Evolutionary conservation across 164 flowering plant genomes (phyloP), one percentile per base, ranked within the genome.

Genomic region (Chloranthus sessilifolius): DNA sequence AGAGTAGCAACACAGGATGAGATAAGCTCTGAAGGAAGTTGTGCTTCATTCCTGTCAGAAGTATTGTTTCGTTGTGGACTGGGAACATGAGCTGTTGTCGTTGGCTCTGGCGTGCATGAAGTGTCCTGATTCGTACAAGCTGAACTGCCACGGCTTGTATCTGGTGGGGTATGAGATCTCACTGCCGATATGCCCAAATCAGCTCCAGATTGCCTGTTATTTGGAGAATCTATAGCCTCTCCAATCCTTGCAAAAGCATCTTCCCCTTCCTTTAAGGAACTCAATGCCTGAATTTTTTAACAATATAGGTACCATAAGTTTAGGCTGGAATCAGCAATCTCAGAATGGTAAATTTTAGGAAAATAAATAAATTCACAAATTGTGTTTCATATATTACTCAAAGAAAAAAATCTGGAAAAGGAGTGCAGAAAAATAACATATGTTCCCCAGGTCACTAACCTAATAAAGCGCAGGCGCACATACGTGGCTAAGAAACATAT

Each of bases 1-100:
- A 82, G 53, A 36, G 85, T 74, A 3, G 83, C 72, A 11, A 80
- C 74, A 55, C 86, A 77, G 12, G 74, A 59, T 16, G 81, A 47
- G 16, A 80, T 73, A 23, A 80, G 76, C 47, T 82, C 89, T n/a
- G 71, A 64, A 14, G 70, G 74, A 5, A 58, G 45, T 24, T 52
- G 64, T 30, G 64, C 37, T 52, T 72, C 76, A 24, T 47, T 59
- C 28, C 7, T 27, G 10, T 60, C 68, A 20, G 56, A 59, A 15
- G 30, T 37, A 52, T 33, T 44, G 41, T 48, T 64, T 20, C 34
- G 33, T 23, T 65, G 61, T 28, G 58, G 43, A 38, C 57, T 63
- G 33, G 63, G 39, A 23, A 54, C 53, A 50, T 55, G 55, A 42
- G 31, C 59, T 34, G 52, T n/a, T 16, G 26, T 27, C 34, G 43